These are phyloP conservation scores for Inosperma sp. DNA, from an alignment of 768 basidiomycete genomes.

Conservation along the genomic window DNA sequence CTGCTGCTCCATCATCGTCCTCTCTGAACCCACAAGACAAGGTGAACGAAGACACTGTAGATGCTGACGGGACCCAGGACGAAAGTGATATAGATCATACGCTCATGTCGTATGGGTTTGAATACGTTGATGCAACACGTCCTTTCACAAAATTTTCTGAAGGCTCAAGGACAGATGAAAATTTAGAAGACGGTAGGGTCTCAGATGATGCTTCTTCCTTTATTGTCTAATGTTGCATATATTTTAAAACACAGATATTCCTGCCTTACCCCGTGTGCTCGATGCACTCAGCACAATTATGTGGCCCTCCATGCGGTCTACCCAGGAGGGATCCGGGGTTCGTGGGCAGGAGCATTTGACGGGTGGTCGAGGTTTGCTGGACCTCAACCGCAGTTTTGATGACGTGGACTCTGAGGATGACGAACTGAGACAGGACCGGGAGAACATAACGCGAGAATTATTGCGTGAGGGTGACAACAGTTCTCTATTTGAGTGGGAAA, in stretches of 20 bases:
- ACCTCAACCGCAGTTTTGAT: constrained; percentile 5
- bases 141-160: constrained; percentile 6
- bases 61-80: constrained; percentile 23
- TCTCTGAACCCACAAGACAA: background rate
- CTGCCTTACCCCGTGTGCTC: constrained; percentile 58
- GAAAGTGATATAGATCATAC: constrained; percentile 55
- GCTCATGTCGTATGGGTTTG: constrained; percentile 67
- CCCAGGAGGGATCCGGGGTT: constrained; percentile 2
- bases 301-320: constrained; percentile 75
- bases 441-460: constrained; percentile 19
- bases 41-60: constrained; percentile 2
- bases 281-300: constrained; percentile 83
- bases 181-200: constrained; percentile 25
- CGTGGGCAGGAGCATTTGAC: background rate
- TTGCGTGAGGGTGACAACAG: background rate
- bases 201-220: background rate
- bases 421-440: constrained; percentile 10
- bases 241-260: constrained; percentile 36
- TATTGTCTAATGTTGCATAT: background rate
- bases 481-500: background rate
- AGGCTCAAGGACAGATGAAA: constrained; percentile 12
- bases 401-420: constrained; percentile 1
- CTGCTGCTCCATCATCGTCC: background rate
- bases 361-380: no score
- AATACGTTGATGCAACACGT: constrained; percentile 61